Conservation (phyloP, 805 yeast genomes). For the Sugiyamaella chiloensis region DNA sequence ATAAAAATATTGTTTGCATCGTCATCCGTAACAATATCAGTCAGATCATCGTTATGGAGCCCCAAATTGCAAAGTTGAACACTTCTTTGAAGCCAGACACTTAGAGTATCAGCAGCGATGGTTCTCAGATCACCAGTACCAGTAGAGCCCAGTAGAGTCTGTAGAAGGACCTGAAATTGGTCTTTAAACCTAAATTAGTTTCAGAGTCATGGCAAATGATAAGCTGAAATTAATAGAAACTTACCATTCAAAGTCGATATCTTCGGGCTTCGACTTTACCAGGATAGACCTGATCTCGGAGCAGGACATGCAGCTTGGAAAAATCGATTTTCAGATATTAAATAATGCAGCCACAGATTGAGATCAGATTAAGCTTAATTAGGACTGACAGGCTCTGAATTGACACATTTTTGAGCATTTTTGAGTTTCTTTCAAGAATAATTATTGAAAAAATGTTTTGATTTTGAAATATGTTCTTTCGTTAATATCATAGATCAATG, state of each 20-base stretch:
- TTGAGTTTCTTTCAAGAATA: no score
- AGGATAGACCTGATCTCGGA: slow-evolving; percentile 14
- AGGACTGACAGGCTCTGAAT: no score
- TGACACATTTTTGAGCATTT: no score
- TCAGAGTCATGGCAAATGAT: no score
- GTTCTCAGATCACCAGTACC: slow-evolving; percentile 42
- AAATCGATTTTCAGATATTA: no score
- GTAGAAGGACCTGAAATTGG: slow-evolving; percentile 32
- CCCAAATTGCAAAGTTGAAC: slow-evolving; percentile 36
- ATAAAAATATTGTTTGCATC: slow-evolving; percentile 28
- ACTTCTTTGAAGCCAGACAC: slow-evolving; percentile 63
- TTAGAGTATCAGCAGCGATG: slow-evolving; percentile 53
- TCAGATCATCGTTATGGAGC: slow-evolving; percentile 19
- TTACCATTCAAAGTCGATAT: slow-evolving; percentile 19
- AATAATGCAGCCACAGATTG: no score
- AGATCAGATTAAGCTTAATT: no score
- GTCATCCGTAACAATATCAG: slow-evolving; percentile 15
- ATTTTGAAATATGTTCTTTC: no score
- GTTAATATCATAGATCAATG: no score
- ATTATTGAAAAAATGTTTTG: no score
- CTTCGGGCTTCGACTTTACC: slow-evolving; percentile 20
- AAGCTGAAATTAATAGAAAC: slow-evolving; percentile 2
- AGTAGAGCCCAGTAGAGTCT: slow-evolving; percentile 32
- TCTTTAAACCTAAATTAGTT: slow-evolving; percentile 18
- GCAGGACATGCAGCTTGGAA: no score